Conservation (phyloP, 192 early-diverging fungal species). For the Chytriomyces sp. region DNA sequence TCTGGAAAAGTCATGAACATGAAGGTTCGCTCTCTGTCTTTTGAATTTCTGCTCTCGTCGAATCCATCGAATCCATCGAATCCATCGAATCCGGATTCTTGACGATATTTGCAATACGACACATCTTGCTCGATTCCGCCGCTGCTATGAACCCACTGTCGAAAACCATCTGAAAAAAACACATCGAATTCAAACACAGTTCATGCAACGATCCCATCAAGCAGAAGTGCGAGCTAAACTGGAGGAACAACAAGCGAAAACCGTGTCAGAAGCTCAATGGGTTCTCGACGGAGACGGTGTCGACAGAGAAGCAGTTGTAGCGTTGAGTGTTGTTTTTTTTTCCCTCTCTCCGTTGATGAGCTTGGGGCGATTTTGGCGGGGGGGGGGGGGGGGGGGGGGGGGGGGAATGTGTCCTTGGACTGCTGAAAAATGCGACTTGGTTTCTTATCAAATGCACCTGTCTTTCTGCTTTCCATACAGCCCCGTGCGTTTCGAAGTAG, state of each 20-base stretch:
- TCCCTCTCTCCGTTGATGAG: background rate
- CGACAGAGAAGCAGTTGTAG: background rate
- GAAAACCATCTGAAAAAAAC: constrained; percentile 2
- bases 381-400: too few species aligned
- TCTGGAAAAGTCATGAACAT: constrained; percentile 13
- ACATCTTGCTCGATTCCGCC: background rate
- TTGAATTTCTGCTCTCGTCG: background rate
- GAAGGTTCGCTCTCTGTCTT: constrained; percentile 1
- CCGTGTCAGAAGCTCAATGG: constrained; percentile 18
- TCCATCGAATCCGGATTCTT: background rate
- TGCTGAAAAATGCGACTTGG: too few species aligned
- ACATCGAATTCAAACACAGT: constrained; percentile 5
- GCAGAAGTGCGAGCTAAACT: constrained; percentile 8
- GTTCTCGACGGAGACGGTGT: background rate
- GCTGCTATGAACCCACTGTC: background rate
- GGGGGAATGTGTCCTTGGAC: too few species aligned
- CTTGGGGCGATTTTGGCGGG: background rate
- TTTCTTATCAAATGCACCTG: background rate
- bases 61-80: too few species aligned
- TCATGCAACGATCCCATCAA: constrained; percentile 23
- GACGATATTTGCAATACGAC: background rate
- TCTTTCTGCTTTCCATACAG: background rate
- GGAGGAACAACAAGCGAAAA: constrained; percentile 17
- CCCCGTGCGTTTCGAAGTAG: constrained; percentile 2
- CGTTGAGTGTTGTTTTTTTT: background rate